phyloP scores from a whole-genome alignment of 768 basidiomycete species.

The Russula sp. region DNA sequence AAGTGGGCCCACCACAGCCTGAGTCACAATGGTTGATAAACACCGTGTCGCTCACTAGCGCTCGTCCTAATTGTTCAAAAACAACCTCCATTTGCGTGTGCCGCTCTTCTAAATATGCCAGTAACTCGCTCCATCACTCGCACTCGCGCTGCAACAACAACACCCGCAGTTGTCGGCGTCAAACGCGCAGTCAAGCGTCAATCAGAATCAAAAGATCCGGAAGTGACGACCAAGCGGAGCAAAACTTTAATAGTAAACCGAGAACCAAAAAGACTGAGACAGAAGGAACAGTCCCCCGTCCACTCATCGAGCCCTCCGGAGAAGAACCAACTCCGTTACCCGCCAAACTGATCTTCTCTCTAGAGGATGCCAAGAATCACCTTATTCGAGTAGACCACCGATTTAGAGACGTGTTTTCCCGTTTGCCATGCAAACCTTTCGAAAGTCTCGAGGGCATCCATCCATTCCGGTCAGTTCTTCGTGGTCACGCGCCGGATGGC shows the following conservation, averaged over 20 bases:
- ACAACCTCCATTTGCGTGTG: neutral
- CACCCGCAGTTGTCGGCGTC: constrained; percentile 6
- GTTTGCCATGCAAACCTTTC: constrained; percentile 72
- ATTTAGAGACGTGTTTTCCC: constrained; percentile 65
- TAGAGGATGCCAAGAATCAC: constrained; percentile 71
- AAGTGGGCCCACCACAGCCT: neutral
- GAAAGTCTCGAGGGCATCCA: constrained; percentile 72
- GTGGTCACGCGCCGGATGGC: neutral
- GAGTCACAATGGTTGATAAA: neutral
- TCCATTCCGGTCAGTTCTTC: constrained; percentile 64
- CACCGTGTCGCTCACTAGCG: neutral
- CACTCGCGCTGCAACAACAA: neutral
- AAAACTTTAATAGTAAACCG: constrained; percentile 17
- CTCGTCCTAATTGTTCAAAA: neutral
- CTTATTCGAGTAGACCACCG: constrained; percentile 64
- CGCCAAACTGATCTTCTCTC: constrained; percentile 69
- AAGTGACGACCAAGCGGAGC: constrained; percentile 17
- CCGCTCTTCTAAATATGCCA: constrained; percentile 26
- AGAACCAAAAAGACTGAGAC: neutral
- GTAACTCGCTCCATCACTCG: constrained; percentile 34
- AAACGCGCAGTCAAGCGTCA: constrained; percentile 15
- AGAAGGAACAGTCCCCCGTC: neutral
- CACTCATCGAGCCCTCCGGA: constrained; percentile 2
- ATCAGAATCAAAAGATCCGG: neutral
- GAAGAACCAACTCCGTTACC: constrained; percentile 48